Evolutionary conservation across 2,329 filamentous ascomycete genomes (phyloP).

Genomic region (Cyanodermella asteris): DNA sequence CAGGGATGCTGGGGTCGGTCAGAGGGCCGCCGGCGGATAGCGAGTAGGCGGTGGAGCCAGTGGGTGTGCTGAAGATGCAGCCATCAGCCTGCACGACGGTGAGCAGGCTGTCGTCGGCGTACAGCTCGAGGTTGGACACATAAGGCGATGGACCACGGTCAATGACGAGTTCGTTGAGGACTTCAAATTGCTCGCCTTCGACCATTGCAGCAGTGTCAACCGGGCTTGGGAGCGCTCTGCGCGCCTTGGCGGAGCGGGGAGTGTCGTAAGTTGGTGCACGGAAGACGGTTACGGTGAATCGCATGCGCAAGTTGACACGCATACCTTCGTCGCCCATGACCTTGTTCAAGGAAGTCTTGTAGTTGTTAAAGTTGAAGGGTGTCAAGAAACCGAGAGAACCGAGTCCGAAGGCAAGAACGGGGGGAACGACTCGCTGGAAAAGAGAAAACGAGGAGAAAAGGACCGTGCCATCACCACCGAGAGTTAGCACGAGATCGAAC

Average conservation of each 20-base stretch:
- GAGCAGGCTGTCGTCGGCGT: constrained; percentile 82
- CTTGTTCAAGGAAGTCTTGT: constrained; percentile 65
- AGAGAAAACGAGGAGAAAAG: constrained; percentile 79
- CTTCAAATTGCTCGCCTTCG: constrained; percentile 90
- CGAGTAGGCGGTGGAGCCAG: constrained; percentile 85
- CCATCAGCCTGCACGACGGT: constrained; percentile 94
- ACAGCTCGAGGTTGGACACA: constrained; percentile 88
- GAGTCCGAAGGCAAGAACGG: constrained; percentile 63
- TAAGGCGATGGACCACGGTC: constrained; percentile 92
- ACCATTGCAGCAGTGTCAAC: constrained; percentile 36
- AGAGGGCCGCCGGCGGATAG: constrained; percentile 87
- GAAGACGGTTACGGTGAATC: constrained; percentile 95
- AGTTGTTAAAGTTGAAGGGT: constrained; percentile 68
- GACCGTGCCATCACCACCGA: constrained; percentile 71
- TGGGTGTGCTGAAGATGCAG: constrained; percentile 93
- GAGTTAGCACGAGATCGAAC: constrained; percentile 80
- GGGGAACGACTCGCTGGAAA: constrained; percentile 75
- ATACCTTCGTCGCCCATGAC: constrained; percentile 91
- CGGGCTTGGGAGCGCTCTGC: constrained; percentile 9
- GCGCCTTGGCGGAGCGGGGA: constrained; percentile 4
- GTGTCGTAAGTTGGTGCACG: constrained; percentile 32
- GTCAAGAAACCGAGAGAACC: constrained; percentile 77
- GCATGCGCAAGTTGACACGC: constrained; percentile 94
- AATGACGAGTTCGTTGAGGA: constrained; percentile 95
- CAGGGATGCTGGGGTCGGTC: constrained; percentile 89